Base-by-base conservation (phyloP, 768 basidiomycete genomes). In the Kwoniella sp. region DNA sequence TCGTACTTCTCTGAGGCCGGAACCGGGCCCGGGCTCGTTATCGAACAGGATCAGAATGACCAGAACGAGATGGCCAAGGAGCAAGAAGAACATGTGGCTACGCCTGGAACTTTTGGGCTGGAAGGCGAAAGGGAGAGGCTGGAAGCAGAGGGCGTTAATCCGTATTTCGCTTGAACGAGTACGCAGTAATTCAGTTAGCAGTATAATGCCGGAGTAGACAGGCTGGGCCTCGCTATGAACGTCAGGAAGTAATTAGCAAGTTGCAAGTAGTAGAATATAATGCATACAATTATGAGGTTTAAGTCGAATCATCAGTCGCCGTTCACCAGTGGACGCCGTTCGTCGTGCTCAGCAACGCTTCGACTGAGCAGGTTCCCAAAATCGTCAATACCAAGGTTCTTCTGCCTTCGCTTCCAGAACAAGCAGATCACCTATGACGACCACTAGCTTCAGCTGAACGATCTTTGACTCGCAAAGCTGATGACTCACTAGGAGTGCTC, bases 391-490 rank as follows among this genome's bases (percentile, higher is more conserved):
- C 87, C 86, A 20, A 91, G 84, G 41, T 83, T 82, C 55, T 81
- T 84, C 75, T 98, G 94, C 15, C 94, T 86, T 34, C 86, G 69
- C 80, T 89, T 92, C 90, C 92, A 98, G 8, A 84, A 71, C 12
- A 96, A 77, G 74, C 96, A 99, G 87, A 98, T 90, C 63, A 85
- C 60, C 79, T 80, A n/a, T n/a, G n/a, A n/a, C n/a, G 56, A 23
- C 37, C 2, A 37, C 22, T 11, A 8, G 22, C 0, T 9, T 57
- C 48, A 63, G 55, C 47, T 41, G 34, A 34, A 4, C 2, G 41
- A n/a, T 34, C 29, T 29, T 38, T 15, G n/a, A 2, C 22, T 3
- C 25, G 2, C n/a, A 5, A 12, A n/a, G 13, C 20, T 37, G 48
- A 34, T 37, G 26, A 61, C 74, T 72, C 51, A 79, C 77, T 64